Conservation (phyloP, 768 basidiomycete genomes). For the Boletus subparvulus region DNA sequence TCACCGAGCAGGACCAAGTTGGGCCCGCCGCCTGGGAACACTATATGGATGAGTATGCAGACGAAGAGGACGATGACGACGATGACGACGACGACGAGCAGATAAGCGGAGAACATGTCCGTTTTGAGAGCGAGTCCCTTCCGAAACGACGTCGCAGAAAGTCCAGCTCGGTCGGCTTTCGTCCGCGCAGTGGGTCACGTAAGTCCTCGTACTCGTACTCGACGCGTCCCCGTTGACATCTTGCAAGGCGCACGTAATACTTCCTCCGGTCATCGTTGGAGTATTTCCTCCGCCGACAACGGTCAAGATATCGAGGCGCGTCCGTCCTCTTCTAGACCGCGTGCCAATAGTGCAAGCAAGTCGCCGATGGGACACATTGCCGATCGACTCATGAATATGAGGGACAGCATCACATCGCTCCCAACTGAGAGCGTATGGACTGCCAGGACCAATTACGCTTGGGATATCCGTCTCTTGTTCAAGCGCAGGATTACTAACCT, state of each 20-base stretch:
- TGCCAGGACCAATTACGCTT: constrained; percentile 74
- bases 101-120: constrained; percentile 19
- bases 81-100: constrained; percentile 49
- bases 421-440: constrained; percentile 67
- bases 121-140: constrained; percentile 26
- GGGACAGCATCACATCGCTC: constrained; percentile 50
- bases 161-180: constrained; percentile 28
- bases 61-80: constrained; percentile 61
- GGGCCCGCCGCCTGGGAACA: constrained; percentile 50
- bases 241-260: constrained; percentile 12
- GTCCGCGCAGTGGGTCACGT: constrained; percentile 27
- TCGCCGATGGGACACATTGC: constrained; percentile 43
- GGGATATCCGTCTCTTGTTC: constrained; percentile 79
- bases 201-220: background rate
- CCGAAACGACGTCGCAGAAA: constrained; percentile 38
- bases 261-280: constrained; percentile 28
- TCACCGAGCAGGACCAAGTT: constrained; percentile 58
- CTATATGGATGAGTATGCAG: constrained; percentile 48
- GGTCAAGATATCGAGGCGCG: constrained; percentile 36
- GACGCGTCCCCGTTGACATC: background rate
- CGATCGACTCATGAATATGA: constrained; percentile 50
- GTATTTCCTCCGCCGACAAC: constrained; percentile 50
- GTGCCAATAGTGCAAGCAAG: constrained; percentile 25
- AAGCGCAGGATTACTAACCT: constrained; percentile 86
- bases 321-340: constrained; percentile 21